A percentile compares a stretch with the other conserved stretches of the same genome.
Conservation (phyloP, 75 land plant species). For the Picea sitchensis region DNA sequence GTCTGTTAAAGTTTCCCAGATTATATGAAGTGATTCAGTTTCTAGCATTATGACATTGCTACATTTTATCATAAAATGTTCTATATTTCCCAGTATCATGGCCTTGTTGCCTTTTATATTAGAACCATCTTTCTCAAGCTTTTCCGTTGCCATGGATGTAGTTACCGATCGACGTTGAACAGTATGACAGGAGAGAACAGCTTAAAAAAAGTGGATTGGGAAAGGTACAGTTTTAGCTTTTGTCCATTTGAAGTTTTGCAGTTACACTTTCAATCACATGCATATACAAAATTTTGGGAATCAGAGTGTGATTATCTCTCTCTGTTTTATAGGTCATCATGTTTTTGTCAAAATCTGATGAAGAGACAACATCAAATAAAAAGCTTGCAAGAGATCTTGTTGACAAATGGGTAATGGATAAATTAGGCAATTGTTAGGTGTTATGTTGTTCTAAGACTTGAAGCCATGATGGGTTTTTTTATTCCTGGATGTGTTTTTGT, state of each 20-base stretch:
- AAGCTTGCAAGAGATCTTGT: conserved; percentile 95
- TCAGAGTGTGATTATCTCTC: background rate
- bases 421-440: background rate
- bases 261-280: background rate
- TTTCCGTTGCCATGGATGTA: conserved; percentile 26
- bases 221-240: conserved; percentile 47
- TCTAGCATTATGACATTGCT: too few relatives aligned
- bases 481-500: background rate
- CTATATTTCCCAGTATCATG: background rate
- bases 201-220: conserved; percentile 98
- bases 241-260: too few relatives aligned
- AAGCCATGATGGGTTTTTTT: background rate
- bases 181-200: conserved; percentile 87
- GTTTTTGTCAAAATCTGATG: conserved; percentile 93
- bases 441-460: background rate
- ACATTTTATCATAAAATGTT: background rate
- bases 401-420: conserved; percentile 87
- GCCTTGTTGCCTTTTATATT: background rate
- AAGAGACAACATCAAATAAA: conserved; percentile 87
- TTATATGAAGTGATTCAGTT: too few relatives aligned
- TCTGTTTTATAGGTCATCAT: conserved; percentile 76
- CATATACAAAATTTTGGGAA: background rate
- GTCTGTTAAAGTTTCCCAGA: too few relatives aligned
- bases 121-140: background rate
- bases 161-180: conserved; percentile 94